A percentile compares a stretch with the other conserved stretches of the same genome.
Conservation (phyloP, 2,329 filamentous ascomycete species). For the Beauveria scarabaeidicola region DNA sequence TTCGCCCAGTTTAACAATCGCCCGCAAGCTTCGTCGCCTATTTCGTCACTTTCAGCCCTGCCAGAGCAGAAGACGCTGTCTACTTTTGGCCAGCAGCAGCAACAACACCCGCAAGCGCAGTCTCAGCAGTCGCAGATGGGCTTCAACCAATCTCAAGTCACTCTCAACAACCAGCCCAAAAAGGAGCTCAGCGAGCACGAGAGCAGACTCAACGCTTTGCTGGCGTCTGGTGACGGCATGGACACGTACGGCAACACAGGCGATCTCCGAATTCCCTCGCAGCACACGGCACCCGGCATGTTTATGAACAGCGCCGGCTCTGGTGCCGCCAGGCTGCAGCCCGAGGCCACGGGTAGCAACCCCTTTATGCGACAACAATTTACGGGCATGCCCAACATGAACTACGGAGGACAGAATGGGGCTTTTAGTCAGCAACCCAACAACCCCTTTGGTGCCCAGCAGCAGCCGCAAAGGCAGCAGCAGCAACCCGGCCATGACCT, state of each 20-base stretch:
- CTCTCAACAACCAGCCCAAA: slow-evolving; percentile 29
- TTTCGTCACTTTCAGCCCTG: slow-evolving; percentile 65
- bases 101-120: slow-evolving; percentile 28
- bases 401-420: slow-evolving; percentile 43
- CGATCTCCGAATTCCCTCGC: slow-evolving; percentile 86
- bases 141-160: not conserved
- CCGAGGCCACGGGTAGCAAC: slow-evolving; percentile 73
- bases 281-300: slow-evolving; percentile 91
- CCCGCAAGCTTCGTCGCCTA: slow-evolving; percentile 47
- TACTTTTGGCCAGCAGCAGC: slow-evolving; percentile 42
- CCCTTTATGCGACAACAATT: slow-evolving; percentile 82
- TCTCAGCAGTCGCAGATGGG: slow-evolving; percentile 26
- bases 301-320: slow-evolving; percentile 93
- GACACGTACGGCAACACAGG: slow-evolving; percentile 98
- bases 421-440: slow-evolving; percentile 40
- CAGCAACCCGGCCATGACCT: slow-evolving; percentile 47
- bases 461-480: slow-evolving; percentile 38
- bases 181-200: slow-evolving; percentile 54
- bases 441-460: slow-evolving; percentile 50
- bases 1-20: slow-evolving; percentile 70
- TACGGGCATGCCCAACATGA: slow-evolving; percentile 61
- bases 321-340: slow-evolving; percentile 61
- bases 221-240: slow-evolving; percentile 82
- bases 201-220: slow-evolving; percentile 74
- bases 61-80: slow-evolving; percentile 76